phyloP scores from a whole-genome alignment of 2,329 filamentous ascomycete genomes.

The Nemania sp. region DNA sequence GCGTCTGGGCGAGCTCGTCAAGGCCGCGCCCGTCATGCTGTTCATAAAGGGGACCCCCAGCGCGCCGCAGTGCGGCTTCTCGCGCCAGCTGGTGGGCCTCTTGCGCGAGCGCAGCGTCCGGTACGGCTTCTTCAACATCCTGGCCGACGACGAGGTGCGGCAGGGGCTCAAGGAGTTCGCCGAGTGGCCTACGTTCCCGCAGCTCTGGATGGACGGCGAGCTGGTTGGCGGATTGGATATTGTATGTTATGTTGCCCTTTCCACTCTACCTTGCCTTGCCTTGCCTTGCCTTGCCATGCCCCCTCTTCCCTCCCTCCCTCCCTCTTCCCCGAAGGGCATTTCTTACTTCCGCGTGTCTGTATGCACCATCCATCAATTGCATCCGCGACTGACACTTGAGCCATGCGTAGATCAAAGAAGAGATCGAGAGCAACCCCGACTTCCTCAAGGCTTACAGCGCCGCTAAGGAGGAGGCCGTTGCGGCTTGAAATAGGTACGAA shows the following conservation, averaged over 20 bases:
- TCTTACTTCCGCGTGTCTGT: background rate
- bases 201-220: conserved; percentile 90
- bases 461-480: conserved; percentile 46
- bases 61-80: conserved; percentile 89
- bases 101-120: conserved; percentile 88
- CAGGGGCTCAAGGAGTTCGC: conserved; percentile 96
- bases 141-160: conserved; percentile 95
- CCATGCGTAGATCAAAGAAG: conserved; percentile 79
- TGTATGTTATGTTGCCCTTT: no score
- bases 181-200: conserved; percentile 98
- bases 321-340: background rate
- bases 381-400: background rate
- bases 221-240: conserved; percentile 94
- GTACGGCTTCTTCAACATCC: conserved; percentile 98
- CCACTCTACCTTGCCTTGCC: no score
- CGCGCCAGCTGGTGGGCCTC: conserved; percentile 82
- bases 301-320: background rate
- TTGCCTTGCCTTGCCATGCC: no score
- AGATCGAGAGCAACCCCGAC: conserved; percentile 79
- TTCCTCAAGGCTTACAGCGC: conserved; percentile 79
- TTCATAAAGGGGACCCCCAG: conserved; percentile 98
- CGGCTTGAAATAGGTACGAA: conserved; percentile 26
- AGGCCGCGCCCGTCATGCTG: conserved; percentile 95
- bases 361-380: background rate
- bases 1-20: conserved; percentile 81